Evolutionary conservation across 2,329 filamentous ascomycete genomes (phyloP).

Genomic region (Pezicula rhizophila): DNA sequence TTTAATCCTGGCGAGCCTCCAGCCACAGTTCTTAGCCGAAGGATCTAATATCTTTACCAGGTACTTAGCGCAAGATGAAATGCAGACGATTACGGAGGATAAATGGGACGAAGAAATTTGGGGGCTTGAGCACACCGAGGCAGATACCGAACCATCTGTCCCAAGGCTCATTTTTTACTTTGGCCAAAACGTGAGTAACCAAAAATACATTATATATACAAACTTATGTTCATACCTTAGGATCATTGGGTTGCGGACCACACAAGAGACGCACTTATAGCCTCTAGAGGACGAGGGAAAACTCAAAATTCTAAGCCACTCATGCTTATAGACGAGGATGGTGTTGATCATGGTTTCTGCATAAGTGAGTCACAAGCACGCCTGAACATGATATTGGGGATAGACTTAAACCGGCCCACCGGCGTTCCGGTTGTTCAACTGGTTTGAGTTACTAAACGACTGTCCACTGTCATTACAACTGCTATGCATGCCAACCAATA

Average conservation of each 20-base stretch:
- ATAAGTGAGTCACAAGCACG: constrained; percentile 36
- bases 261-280: constrained; percentile 51
- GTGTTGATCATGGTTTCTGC: constrained; percentile 57
- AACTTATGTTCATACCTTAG: constrained; percentile 3
- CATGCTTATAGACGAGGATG: constrained; percentile 48
- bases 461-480: no score
- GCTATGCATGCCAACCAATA: no score
- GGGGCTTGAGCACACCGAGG: constrained; percentile 36
- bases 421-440: no score
- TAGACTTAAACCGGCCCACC: neutral
- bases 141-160: constrained; percentile 11
- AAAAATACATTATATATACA: neutral
- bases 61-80: constrained; percentile 53
- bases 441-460: no score
- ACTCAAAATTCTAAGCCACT: constrained; percentile 32
- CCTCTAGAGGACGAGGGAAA: constrained; percentile 26
- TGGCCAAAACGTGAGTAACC: constrained; percentile 34
- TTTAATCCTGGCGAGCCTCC: no score
- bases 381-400: neutral
- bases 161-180: constrained; percentile 56
- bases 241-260: constrained; percentile 59
- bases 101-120: constrained; percentile 55
- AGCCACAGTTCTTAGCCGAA: neutral
- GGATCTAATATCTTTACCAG: constrained; percentile 6
- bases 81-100: constrained; percentile 52